Base-by-base conservation (phyloP, 225 moss, liverwort and hornwort genomes). In the Anthoceros angustus region DNA sequence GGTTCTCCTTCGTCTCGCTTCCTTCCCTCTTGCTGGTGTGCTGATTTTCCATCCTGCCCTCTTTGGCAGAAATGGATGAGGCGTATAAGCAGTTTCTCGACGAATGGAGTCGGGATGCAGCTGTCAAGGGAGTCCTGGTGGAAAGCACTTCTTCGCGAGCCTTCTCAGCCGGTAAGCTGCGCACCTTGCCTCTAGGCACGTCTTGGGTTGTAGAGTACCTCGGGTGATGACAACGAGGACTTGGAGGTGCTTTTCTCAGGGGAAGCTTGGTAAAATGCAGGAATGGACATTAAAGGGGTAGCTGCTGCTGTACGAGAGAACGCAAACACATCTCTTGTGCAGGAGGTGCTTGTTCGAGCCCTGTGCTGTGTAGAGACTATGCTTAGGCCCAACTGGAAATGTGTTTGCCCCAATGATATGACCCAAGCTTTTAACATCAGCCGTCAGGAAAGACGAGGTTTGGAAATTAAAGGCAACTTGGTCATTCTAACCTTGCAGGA, bases 211-310 rank as follows among this genome's bases (percentile, higher is more conserved):
- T 62, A 49, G 61, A 48, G 41, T 60, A 32, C 7, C 42, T 63
- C 25, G 42, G 21, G 7, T 70, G n/a, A 42, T 41, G 63, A 62
- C 63, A 20, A 49, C 32, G 21, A 16, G 70, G 66, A 55, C 40
- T 10, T 67, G 64, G 68, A 0, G 24, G 26, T 73, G 66, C 40
- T 39, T 32, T 15, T 48, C 23, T 71, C 66, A 41, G 70, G 74
- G 63, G 42, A 67, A 70, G 70, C 68, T 66, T 72, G 61, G 43
- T 65, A 43, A 42, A 80, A 70, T 86, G 85, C 88, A 95, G 88
- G 91, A 70, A 91, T 98, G 95, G 95, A 98, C 85, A 85, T 98
- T 63, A 98, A 98, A 74, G 86, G 91, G 77, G 83, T 91, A 78
- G 88, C 95, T 78, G 88, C 86, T 77, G 86, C 88, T 63, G 76